phyloP scores from a whole-genome alignment of 2,329 filamentous ascomycete species.

The Blastomyces gilchristii region DNA sequence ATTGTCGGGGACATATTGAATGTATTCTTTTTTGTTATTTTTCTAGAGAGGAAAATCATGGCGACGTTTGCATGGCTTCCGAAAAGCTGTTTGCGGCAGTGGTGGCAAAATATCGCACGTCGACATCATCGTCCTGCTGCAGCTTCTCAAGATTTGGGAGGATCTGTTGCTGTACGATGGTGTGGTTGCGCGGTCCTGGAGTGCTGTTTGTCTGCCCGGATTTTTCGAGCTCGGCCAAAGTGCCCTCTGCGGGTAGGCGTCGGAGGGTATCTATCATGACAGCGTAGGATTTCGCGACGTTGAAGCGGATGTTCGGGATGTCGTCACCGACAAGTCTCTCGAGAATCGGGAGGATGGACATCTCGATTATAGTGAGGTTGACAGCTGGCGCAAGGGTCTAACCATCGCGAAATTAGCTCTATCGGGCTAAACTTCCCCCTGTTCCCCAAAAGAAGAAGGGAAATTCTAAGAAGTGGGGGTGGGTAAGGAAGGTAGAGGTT shows the following conservation, averaged over 20 bases:
- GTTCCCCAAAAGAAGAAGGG: neutral
- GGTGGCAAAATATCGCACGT: conserved; percentile 95
- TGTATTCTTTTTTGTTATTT: neutral
- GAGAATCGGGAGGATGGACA: conserved; percentile 89
- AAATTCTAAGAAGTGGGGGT: too few relatives aligned
- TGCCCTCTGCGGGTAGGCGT: conserved; percentile 79
- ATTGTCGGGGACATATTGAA: neutral
- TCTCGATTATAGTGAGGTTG: conserved; percentile 83
- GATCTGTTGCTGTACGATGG: conserved; percentile 76
- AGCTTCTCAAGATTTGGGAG: conserved; percentile 87
- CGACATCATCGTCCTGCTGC: conserved; percentile 93
- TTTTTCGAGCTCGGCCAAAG: conserved; percentile 76
- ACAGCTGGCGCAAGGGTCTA: conserved; percentile 91
- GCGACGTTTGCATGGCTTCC: conserved; percentile 47
- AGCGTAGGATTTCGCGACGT: conserved; percentile 94
- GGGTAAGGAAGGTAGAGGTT: neutral
- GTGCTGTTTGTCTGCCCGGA: conserved; percentile 41
- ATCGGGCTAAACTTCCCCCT: neutral
- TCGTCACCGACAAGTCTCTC: conserved; percentile 88
- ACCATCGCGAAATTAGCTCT: conserved; percentile 1
- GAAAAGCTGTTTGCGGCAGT: conserved; percentile 58
- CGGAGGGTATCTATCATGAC: conserved; percentile 86
- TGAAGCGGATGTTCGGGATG: conserved; percentile 98
- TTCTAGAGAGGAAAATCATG: conserved; percentile 20
- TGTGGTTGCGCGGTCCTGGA: conserved; percentile 61